phyloP scores from a whole-genome alignment of 768 basidiomycete genomes.

The Boletus reticuloceps region DNA sequence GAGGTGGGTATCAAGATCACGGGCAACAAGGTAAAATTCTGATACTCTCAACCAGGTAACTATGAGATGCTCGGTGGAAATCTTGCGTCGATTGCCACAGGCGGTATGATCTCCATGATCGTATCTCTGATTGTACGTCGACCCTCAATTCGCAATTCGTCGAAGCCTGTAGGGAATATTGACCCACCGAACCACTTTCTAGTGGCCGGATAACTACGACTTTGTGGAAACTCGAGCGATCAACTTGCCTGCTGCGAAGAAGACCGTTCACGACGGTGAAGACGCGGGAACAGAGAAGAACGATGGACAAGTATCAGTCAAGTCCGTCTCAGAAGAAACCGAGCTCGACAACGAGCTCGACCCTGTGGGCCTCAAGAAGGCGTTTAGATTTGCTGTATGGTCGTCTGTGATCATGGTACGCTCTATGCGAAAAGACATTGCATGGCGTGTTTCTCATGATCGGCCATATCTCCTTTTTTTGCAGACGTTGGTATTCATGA shows the following conservation, averaged over 20 bases:
- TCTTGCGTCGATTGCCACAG: constrained; percentile 78
- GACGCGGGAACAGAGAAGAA: constrained; percentile 40
- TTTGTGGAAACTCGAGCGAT: constrained; percentile 79
- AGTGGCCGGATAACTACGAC: constrained; percentile 83
- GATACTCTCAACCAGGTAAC: constrained; percentile 33
- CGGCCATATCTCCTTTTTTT: neutral
- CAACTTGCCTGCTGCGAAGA: constrained; percentile 41
- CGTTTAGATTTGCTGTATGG: constrained; percentile 79
- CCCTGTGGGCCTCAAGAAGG: constrained; percentile 60
- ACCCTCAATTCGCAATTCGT: neutral
- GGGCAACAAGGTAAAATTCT: neutral
- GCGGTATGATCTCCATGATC: constrained; percentile 69
- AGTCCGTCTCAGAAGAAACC: constrained; percentile 35
- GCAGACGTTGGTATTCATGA: constrained; percentile 60
- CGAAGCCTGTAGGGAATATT: neutral
- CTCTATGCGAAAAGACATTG: neutral
- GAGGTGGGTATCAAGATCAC: constrained; percentile 42
- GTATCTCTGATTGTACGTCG: constrained; percentile 60
- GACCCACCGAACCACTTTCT: neutral
- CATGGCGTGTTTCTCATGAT: neutral
- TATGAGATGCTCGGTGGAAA: constrained; percentile 87
- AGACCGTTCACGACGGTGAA: constrained; percentile 15
- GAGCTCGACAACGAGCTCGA: constrained; percentile 60
- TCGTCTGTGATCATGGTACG: constrained; percentile 66
- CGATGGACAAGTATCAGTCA: constrained; percentile 25